Base-by-base conservation (phyloP, 148 eudicot genomes). In the Rhododendron williamsianum region DNA sequence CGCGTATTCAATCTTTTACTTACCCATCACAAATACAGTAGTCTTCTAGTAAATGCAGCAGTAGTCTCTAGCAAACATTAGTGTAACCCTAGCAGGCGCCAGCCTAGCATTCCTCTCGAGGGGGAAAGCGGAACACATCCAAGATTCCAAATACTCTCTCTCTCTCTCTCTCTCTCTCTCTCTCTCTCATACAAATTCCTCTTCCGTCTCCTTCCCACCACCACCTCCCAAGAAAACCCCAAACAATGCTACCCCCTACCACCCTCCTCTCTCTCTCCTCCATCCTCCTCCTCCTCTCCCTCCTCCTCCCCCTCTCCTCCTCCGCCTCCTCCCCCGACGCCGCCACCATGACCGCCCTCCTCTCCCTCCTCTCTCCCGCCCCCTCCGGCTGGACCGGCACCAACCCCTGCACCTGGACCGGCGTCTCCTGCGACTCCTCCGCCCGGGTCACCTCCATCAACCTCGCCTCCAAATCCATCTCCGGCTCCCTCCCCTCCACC, bases 401-500 rank as follows among this genome's bases (percentile, higher is more conserved):
- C 76, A 9, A 19, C 71, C 85, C 58, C 90, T 95, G 97, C 90
- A 76, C 85, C 11, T 95, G 97, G 98, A 1, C 86, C 2, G 92
- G 92, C 87, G 52, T 95, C 13, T 60, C 3, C 15, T 94, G 98
- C 85, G 92, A 92, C 80, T 18, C 9, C 52, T 49, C 85, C 41
- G 48, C 74, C 84, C 86, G 85, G 0, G 97, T 95, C 58, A 87
- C 89, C 78, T 12, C 93, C 73, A 91, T 95, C 33, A 90, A 88
- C 87, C 93, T 95, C 80, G 21, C 84, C 3, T 67, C 87, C 0
- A 72, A 84, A 23, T 91, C 94, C 0, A 86, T 93, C 83, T n/a
- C 87, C 67, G 95, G 93, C 4, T 45, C 91, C 1, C 86, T 94
- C 48, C 98, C 98, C 0, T 9, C 90, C 6, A 80, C 85, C 9